Conservation (phyloP, 1,139 yeast genomes). For the Arxiozyma slooffiae region DNA sequence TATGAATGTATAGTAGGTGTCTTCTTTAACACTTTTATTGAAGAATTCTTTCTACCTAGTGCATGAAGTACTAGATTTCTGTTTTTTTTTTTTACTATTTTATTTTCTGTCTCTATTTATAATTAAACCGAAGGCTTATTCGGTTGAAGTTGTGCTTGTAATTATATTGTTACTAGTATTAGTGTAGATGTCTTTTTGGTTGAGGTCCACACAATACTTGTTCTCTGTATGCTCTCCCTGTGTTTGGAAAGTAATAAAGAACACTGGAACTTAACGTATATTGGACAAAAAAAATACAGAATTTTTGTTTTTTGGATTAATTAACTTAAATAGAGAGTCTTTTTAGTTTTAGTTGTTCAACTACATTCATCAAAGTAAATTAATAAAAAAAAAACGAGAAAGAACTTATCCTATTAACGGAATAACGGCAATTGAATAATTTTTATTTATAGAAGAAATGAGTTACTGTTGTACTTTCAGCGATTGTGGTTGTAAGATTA, state of each 20-base stretch:
- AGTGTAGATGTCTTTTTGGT: too few relatives aligned
- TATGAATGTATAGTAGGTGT: not conserved
- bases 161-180: too few relatives aligned
- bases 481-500: slow-evolving; percentile 19
- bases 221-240: not conserved
- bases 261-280: too few relatives aligned
- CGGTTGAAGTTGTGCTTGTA: not conserved
- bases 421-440: not conserved
- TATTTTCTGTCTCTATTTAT: not conserved
- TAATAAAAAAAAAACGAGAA: not conserved
- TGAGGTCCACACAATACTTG: not conserved
- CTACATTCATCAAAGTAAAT: too few relatives aligned
- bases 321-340: too few relatives aligned
- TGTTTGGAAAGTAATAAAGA: not conserved
- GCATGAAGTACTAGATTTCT: not conserved
- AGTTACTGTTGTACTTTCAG: slow-evolving; percentile 18
- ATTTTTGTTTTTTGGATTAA: too few relatives aligned
- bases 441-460: not conserved
- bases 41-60: not conserved
- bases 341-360: too few relatives aligned
- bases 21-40: not conserved
- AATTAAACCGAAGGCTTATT: not conserved
- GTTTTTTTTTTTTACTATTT: too few relatives aligned
- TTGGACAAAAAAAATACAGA: too few relatives aligned
- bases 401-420: not conserved